Conservation (phyloP, 768 basidiomycete species). For the Tricholoma hemisulphureum region DNA sequence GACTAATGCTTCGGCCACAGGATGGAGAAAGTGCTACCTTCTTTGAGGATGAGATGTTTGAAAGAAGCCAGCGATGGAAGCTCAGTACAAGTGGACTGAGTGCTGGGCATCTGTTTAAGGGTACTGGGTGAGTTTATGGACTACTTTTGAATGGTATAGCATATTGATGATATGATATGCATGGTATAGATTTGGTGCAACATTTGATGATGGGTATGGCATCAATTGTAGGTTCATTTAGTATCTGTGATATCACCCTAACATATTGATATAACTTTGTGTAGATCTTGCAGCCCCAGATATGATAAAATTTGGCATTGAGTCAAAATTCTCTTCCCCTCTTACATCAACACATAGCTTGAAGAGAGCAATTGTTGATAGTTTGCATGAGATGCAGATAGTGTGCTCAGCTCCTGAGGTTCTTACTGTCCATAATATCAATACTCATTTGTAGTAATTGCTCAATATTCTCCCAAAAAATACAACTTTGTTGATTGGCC, state of each 20-base stretch:
- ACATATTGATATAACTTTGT: not conserved
- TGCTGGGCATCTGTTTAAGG: constrained; percentile 81
- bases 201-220: constrained; percentile 86
- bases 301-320: constrained; percentile 88
- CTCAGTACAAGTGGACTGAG: constrained; percentile 88
- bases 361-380: constrained; percentile 56
- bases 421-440: constrained; percentile 15
- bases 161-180: not conserved
- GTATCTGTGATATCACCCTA: not conserved
- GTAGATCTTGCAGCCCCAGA: constrained; percentile 79
- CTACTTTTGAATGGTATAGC: not conserved
- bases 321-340: constrained; percentile 74
- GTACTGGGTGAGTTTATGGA: constrained; percentile 66
- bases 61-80: constrained; percentile 77
- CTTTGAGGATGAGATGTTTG: constrained; percentile 78
- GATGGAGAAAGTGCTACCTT: constrained; percentile 58
- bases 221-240: constrained; percentile 72
- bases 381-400: constrained; percentile 67
- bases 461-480: not conserved
- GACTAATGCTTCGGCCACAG: constrained; percentile 54
- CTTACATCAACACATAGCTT: constrained; percentile 71
- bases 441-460: constrained; percentile 34
- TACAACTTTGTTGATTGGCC: not conserved
- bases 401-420: constrained; percentile 41
- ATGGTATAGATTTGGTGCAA: constrained; percentile 69